These are phyloP conservation scores for Trichosanthes cucumerina DNA, from an alignment of 306 rosid genomes.

Conservation along the genomic window DNA sequence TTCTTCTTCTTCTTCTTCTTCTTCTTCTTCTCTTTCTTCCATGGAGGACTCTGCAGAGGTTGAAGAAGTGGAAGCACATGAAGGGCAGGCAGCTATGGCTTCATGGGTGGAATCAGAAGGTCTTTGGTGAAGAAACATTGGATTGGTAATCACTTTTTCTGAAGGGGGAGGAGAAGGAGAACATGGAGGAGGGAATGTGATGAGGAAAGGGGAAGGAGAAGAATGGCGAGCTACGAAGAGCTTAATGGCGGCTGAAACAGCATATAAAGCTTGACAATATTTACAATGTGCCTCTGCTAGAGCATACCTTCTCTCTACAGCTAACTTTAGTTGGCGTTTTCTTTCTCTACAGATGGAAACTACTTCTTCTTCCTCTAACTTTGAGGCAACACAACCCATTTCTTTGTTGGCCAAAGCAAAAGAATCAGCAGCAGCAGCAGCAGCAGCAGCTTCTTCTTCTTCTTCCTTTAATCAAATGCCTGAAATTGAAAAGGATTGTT, in stretches of 20 bases:
- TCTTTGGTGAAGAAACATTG: constrained; percentile 73
- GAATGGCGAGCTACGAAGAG: constrained; percentile 86
- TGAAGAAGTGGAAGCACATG: constrained; percentile 40
- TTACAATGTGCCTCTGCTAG: constrained; percentile 89
- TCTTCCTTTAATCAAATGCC: constrained; percentile 6
- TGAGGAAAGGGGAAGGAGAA: constrained; percentile 75
- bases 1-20: constrained; percentile 46
- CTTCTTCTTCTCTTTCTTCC: constrained; percentile 45
- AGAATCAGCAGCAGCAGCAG: background rate
- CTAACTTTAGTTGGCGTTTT: constrained; percentile 56
- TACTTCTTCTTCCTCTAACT: constrained; percentile 85
- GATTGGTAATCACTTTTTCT: constrained; percentile 57
- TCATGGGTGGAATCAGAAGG: constrained; percentile 62
- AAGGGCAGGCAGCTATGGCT: constrained; percentile 39
- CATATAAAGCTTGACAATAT: constrained; percentile 61
- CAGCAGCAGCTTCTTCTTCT: background rate
- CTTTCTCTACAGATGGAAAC: constrained; percentile 82
- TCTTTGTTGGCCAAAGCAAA: constrained; percentile 14
- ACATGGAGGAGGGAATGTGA: constrained; percentile 66
- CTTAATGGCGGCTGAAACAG: constrained; percentile 65
- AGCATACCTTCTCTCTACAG: constrained; percentile 72
- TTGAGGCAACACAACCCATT: constrained; percentile 93
- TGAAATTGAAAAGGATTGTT: constrained; percentile 26
- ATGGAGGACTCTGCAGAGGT: constrained; percentile 49
- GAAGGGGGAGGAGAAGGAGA: constrained; percentile 34